Evolutionary conservation across 495 filamentous ascomycete species (phyloP).

Genomic region (Penicillium tannophilum): DNA sequence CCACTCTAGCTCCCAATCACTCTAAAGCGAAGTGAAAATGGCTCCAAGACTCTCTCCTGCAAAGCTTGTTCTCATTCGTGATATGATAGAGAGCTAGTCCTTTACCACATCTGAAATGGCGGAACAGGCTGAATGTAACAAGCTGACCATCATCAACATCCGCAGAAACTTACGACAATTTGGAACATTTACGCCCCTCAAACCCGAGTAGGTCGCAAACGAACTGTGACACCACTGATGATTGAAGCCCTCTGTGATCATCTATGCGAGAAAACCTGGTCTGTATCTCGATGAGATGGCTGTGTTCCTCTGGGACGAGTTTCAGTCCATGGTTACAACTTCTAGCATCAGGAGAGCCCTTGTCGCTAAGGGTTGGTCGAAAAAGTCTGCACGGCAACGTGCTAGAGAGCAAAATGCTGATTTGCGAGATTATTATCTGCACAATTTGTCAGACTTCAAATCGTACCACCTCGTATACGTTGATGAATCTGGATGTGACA

Average conservation of each 20-base stretch:
- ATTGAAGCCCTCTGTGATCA: not conserved
- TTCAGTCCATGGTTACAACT: not conserved
- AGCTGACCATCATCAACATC: constrained; percentile 13
- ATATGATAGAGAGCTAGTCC: constrained; percentile 16
- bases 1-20: too few species aligned
- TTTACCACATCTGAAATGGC: constrained; percentile 15
- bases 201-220: constrained; percentile 4
- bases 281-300: constrained; percentile 5
- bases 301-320: constrained; percentile 5
- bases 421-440: too few species aligned
- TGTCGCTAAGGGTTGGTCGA: constrained; percentile 2
- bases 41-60: constrained; percentile 10
- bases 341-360: constrained; percentile 10
- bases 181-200: constrained; percentile 2
- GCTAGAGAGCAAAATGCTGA: too few species aligned
- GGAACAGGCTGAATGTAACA: constrained; percentile 16
- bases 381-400: not conserved
- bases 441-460: not conserved
- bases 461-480: not conserved
- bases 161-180: constrained; percentile 11
- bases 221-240: constrained; percentile 2
- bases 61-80: constrained; percentile 14
- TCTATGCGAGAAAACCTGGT: not conserved
- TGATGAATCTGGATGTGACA: not conserved
- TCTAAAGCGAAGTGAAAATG: not conserved